phyloP scores from a whole-genome alignment of 225 moss, liverwort and hornwort species.

The Marchantia paleacea region DNA sequence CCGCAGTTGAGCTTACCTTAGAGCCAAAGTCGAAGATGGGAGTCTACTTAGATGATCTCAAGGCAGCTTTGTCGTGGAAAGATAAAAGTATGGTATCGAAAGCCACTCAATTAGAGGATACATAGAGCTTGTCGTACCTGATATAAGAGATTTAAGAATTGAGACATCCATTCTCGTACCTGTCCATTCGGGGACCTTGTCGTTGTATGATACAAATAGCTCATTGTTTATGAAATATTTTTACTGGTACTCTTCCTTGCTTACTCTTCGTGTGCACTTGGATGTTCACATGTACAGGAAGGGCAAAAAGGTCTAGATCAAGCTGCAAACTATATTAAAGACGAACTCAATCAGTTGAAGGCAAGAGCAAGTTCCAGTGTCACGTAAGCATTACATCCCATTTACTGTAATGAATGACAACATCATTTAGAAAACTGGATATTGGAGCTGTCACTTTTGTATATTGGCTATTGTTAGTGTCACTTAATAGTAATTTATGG shows the following conservation, averaged over 20 bases:
- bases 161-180: too few relatives aligned
- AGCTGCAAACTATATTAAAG: constrained; percentile 58
- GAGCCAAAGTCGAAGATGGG: too few relatives aligned
- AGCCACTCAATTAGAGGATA: background rate
- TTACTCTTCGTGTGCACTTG: background rate
- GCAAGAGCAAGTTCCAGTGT: constrained; percentile 60
- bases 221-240: too few relatives aligned
- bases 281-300: constrained; percentile 22
- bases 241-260: background rate
- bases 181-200: too few relatives aligned
- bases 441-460: background rate
- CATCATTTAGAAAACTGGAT: background rate
- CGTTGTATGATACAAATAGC: too few relatives aligned
- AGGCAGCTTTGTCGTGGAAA: background rate
- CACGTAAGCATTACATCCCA: constrained; percentile 23
- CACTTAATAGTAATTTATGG: background rate
- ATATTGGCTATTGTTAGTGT: background rate
- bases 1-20: background rate
- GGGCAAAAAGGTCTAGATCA: constrained; percentile 58
- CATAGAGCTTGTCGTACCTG: too few relatives aligned
- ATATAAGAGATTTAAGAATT: too few relatives aligned
- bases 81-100: background rate
- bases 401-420: background rate
- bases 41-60: background rate
- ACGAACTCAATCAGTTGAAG: constrained; percentile 55